Evolutionary conservation across 805 yeast genomes (phyloP), one percentile per base, ranked within the genome.

Genomic region (Schizosaccharomyces octosporus): DNA sequence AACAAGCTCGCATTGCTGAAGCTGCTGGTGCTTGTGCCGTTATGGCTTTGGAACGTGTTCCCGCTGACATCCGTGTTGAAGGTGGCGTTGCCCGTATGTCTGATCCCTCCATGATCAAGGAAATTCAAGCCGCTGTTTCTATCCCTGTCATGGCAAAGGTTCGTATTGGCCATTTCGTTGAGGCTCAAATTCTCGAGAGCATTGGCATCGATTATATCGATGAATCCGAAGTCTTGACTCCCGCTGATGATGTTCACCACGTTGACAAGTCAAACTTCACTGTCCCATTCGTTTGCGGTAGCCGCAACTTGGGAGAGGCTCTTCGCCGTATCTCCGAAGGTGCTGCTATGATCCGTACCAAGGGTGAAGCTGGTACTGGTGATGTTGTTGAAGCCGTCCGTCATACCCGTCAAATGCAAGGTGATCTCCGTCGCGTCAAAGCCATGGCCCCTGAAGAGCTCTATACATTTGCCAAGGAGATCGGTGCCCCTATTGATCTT

Each of bases 341-440:
- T 66, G 90, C 93, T 45, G 89, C 90, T 41, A 84, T 85, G 90
- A 79, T 85, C 69, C 78, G 93, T 70, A 82, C 93, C 65, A 85
- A 85, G 73, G 94, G 94, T 66, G 94, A 85, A 71, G 93, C 94
- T 43, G 94, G 94, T 57, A 85, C 94, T 48, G 94, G 94, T 62
- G 93, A 85, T 71, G 81, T 85, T 61, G 80, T 86, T 54, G 90
- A 85, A 71, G 93, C 93, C 15, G 87, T 85, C 63, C 79, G 76
- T 68, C 94, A 85, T 71, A 82, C 85, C 65, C 76, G 80, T 62
- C 74, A 77, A 65, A 82, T 85, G 70, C 77, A 75, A 63, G 68
- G 72, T 61, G 79, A 84, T 67, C 81, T 84, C 66, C 72, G 73
- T 59, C 72, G 75, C 54, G 78, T 79, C 5, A 64, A 74, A 63